Evolutionary conservation across 139 green algal species (phyloP).

Genomic region (Chlorella sp.): DNA sequence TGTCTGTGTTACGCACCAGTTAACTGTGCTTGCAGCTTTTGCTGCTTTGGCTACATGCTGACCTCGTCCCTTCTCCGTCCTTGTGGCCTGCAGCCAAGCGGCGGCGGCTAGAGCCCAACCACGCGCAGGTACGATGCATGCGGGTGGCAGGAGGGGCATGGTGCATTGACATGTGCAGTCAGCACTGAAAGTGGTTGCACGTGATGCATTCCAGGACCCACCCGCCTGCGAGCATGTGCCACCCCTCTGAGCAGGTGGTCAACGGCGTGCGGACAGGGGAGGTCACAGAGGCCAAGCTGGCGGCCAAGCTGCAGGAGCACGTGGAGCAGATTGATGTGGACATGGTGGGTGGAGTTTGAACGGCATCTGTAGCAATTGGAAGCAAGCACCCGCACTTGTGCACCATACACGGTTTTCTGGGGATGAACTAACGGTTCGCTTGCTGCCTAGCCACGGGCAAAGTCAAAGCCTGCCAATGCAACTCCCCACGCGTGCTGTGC

Average conservation of each 20-base stretch:
- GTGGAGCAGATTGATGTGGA: constrained; percentile 94
- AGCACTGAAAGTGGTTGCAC: neutral
- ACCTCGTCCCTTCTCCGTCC: neutral
- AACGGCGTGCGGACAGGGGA: constrained; percentile 57
- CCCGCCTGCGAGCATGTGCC: too few species aligned
- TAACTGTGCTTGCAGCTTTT: too few species aligned
- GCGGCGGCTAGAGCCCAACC: constrained; percentile 49
- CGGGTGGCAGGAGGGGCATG: too few species aligned
- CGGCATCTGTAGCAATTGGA: too few species aligned
- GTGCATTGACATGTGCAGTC: too few species aligned
- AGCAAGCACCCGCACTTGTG: too few species aligned
- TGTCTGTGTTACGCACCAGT: too few species aligned
- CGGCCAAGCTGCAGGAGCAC: constrained; percentile 79
- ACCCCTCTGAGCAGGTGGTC: constrained; percentile 68
- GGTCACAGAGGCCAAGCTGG: constrained; percentile 69
- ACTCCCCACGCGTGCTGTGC: constrained; percentile 1
- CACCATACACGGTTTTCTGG: too few species aligned
- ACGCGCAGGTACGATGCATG: constrained; percentile 44
- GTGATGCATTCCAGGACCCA: neutral
- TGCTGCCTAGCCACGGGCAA: too few species aligned
- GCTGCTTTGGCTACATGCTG: too few species aligned
- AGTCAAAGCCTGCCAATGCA: too few species aligned
- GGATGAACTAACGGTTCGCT: too few species aligned
- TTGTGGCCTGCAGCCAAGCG: constrained; percentile 12
- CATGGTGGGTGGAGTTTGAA: constrained; percentile 79